These are phyloP conservation scores for Fusarium sp. DNA, from an alignment of 2,329 filamentous ascomycete species.

Conservation along the genomic window DNA sequence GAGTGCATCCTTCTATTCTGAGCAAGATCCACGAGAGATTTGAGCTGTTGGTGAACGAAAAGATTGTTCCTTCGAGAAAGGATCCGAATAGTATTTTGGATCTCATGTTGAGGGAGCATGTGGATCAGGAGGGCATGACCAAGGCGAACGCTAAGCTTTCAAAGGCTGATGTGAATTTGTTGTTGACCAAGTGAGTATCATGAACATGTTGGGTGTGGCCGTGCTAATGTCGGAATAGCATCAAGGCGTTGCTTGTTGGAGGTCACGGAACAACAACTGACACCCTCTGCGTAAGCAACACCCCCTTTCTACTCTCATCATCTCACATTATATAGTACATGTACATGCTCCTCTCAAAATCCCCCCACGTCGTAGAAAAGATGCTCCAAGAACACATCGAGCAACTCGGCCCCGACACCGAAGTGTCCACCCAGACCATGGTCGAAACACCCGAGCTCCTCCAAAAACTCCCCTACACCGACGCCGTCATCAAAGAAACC, in stretches of 20 bases:
- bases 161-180: not conserved
- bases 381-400: slow-evolving; percentile 19
- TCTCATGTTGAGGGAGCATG: slow-evolving; percentile 21
- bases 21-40: not conserved
- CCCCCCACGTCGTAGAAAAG: slow-evolving; percentile 1
- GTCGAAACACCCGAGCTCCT: slow-evolving; percentile 11
- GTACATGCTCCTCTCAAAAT: slow-evolving; percentile 19
- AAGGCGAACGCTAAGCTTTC: not conserved
- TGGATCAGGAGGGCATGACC: not conserved
- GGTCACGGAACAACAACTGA: slow-evolving; percentile 28
- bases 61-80: slow-evolving; percentile 6
- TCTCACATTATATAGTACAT: slow-evolving; percentile 1
- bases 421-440: not conserved
- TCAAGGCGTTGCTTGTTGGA: slow-evolving; percentile 14
- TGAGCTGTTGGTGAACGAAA: not conserved
- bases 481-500: slow-evolving; percentile 21
- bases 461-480: slow-evolving; percentile 11
- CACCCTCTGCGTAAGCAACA: slow-evolving; percentile 7
- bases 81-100: slow-evolving; percentile 25
- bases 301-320: no score
- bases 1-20: not conserved
- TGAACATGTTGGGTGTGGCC: fast-evolving
- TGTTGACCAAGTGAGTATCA: slow-evolving; percentile 8
- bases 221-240: not conserved
- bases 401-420: not conserved